Evolutionary conservation across 2,329 filamentous ascomycete species (phyloP).

Genomic region (Aspergillus sclerotialis): DNA sequence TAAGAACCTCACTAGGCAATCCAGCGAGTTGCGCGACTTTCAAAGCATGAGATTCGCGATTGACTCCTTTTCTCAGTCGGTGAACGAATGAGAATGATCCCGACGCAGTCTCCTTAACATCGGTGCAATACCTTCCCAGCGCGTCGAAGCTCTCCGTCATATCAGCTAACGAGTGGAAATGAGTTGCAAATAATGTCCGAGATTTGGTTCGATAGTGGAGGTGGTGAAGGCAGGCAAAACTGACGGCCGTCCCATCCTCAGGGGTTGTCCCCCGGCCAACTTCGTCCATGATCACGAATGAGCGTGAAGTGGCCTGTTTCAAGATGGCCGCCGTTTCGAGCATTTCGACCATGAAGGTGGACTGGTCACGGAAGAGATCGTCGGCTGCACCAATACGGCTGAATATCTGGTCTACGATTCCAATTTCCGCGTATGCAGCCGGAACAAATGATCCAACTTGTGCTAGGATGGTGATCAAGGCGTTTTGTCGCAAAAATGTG

Average conservation of each 20-base stretch:
- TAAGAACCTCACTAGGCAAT: slow-evolving; percentile 65
- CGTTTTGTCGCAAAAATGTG: slow-evolving; percentile 92
- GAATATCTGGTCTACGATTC: slow-evolving; percentile 93
- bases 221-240: slow-evolving; percentile 81
- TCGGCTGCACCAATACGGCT: slow-evolving; percentile 90
- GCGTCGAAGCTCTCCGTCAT: slow-evolving; percentile 55
- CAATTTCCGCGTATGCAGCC: slow-evolving; percentile 75
- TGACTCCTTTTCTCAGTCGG: slow-evolving; percentile 71
- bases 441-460: slow-evolving; percentile 92
- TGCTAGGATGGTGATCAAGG: slow-evolving; percentile 85
- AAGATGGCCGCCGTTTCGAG: slow-evolving; percentile 89
- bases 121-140: slow-evolving; percentile 78
- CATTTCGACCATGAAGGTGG: slow-evolving; percentile 99
- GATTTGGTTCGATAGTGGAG: slow-evolving; percentile 70
- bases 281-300: slow-evolving; percentile 98
- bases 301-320: slow-evolving; percentile 71
- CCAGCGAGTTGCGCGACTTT: slow-evolving; percentile 90
- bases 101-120: slow-evolving; percentile 67
- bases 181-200: slow-evolving; percentile 84
- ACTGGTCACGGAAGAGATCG: slow-evolving; percentile 89
- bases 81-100: slow-evolving; percentile 79
- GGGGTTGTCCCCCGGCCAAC: slow-evolving; percentile 91
- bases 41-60: slow-evolving; percentile 79
- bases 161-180: slow-evolving; percentile 82
- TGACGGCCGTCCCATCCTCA: slow-evolving; percentile 82